These are phyloP conservation scores for Leccinum angustisporum DNA, from an alignment of 1,284 basidiomycete genomes.

Conservation along the genomic window DNA sequence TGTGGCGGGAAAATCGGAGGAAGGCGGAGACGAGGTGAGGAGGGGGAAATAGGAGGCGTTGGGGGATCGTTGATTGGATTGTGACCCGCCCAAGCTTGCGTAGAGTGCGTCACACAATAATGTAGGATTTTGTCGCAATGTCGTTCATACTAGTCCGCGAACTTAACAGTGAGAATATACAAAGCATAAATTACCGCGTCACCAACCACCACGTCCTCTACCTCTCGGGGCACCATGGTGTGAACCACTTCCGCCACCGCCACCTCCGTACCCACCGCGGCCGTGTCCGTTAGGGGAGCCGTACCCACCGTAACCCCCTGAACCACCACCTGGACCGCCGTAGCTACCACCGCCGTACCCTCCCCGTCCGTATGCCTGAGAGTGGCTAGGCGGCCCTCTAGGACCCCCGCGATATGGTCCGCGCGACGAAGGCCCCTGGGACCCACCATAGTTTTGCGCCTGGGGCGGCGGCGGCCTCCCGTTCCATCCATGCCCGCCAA, in stretches of 20 bases:
- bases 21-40: too few relatives aligned
- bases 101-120: too few relatives aligned
- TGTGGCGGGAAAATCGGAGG: too few relatives aligned
- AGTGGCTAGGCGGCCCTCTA: conserved; percentile 24
- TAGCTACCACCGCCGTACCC: conserved; percentile 19
- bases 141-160: conserved; percentile 4
- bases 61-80: too few relatives aligned
- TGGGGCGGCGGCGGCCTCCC: conserved; percentile 31
- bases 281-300: conserved; percentile 47
- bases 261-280: conserved; percentile 41
- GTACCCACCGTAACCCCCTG: conserved; percentile 31
- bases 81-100: too few relatives aligned
- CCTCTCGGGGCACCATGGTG: conserved; percentile 34
- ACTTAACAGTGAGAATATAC: conserved; percentile 23
- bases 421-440: conserved; percentile 28
- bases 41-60: too few relatives aligned
- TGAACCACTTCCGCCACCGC: conserved; percentile 10
- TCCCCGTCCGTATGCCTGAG: conserved; percentile 29
- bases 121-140: background rate
- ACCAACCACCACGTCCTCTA: conserved; percentile 42
- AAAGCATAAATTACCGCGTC: conserved; percentile 36
- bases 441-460: conserved; percentile 26
- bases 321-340: conserved; percentile 12
- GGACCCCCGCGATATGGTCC: conserved; percentile 28
- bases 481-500: conserved; percentile 34